Percentiles rank a stretch among this genome's conserved stretches.
Evolutionary conservation across 352 stramenopile species (phyloP).

Genomic region (Saprolegnia diclina): DNA sequence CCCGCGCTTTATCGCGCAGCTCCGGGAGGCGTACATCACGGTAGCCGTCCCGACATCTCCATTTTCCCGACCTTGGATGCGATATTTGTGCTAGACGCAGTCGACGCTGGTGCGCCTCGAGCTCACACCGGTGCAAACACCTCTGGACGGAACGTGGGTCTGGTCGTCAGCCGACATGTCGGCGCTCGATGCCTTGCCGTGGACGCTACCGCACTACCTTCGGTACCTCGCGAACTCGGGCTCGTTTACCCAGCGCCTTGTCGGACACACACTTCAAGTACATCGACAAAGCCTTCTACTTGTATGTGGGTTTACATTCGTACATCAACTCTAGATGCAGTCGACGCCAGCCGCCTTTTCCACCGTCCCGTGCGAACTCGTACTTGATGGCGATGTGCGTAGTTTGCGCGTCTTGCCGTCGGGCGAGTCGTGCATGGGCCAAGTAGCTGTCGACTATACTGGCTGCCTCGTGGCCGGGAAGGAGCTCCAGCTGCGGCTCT

Average conservation of each 20-base stretch:
- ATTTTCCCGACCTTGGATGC: not conserved
- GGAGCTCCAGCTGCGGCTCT: not conserved
- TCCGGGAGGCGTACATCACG: conserved; percentile 23
- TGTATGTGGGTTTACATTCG: too few relatives aligned
- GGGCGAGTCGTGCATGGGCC: conserved; percentile 21
- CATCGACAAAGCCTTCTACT: not conserved
- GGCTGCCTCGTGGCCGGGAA: not conserved
- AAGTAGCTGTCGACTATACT: conserved; percentile 20
- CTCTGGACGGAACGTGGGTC: not conserved
- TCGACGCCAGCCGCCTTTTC: conserved; percentile 1
- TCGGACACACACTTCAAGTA: conserved; percentile 7
- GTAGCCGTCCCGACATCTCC: not conserved
- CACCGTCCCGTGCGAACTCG: conserved; percentile 10
- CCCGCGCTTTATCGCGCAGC: conserved; percentile 18
- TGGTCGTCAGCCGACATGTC: not conserved
- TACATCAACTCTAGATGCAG: conserved; percentile 14
- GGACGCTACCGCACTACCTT: not conserved
- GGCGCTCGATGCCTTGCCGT: not conserved
- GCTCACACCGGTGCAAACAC: not conserved
- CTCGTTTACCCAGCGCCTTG: not conserved
- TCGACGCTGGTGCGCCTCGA: not conserved
- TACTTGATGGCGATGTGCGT: not conserved
- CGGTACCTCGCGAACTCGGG: not conserved
- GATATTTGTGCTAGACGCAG: not conserved
- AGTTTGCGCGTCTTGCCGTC: conserved; percentile 8